phyloP scores from a whole-genome alignment of 2,329 filamentous ascomycete genomes.

The Pseudogymnoascus sp. region DNA sequence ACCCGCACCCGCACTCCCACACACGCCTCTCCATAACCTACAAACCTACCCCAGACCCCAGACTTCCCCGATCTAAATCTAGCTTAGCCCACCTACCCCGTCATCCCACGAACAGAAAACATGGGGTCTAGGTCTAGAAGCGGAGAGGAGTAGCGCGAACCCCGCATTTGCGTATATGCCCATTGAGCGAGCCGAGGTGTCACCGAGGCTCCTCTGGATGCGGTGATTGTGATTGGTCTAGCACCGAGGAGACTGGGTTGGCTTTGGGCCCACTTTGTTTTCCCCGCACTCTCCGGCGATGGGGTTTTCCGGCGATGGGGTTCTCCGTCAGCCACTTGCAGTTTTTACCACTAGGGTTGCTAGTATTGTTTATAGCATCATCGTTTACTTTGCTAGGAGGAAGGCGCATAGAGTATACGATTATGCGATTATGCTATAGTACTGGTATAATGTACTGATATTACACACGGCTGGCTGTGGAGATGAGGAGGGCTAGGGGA shows the following conservation, averaged over 20 bases:
- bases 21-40: too few relatives aligned
- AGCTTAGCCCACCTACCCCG: not conserved
- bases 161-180: not conserved
- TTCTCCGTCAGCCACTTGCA: not conserved
- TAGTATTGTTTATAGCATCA: not conserved
- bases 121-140: not conserved
- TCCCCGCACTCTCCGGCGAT: not conserved
- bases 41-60: not conserved
- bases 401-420: not conserved
- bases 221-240: not conserved
- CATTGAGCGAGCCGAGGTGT: not conserved
- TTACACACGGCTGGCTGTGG: not conserved
- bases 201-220: not conserved
- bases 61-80: too few relatives aligned
- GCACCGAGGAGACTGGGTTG: not conserved
- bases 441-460: not conserved
- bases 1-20: not conserved
- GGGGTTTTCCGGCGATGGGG: not conserved
- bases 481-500: not conserved
- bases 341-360: not conserved
- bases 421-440: not conserved
- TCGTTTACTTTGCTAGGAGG: not conserved
- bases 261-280: not conserved
- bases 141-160: not conserved
- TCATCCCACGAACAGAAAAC: not conserved